Percentiles rank a stretch among this genome's conserved stretches.
Conservation (phyloP, 2,329 filamentous ascomycete genomes). For the Verticillium klebahnii region DNA sequence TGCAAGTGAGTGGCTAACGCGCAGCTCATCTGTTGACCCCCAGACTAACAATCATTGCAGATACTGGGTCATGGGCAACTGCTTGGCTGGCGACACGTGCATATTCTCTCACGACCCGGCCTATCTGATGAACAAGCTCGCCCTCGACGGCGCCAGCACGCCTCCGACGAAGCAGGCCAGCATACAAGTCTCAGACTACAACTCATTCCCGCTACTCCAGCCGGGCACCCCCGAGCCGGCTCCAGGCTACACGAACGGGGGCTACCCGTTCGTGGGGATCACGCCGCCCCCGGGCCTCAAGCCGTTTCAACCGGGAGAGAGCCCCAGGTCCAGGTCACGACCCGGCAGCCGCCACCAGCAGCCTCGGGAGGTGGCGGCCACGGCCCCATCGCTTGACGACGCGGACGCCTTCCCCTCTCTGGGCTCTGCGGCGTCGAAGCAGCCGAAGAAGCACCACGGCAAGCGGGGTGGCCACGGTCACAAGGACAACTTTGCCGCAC, state of each 20-base stretch:
- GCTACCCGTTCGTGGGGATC: constrained; percentile 32
- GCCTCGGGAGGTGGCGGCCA: constrained; percentile 50
- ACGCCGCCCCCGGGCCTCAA: constrained; percentile 69
- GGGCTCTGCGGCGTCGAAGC: constrained; percentile 69
- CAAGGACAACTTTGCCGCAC: constrained; percentile 58
- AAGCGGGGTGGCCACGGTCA: constrained; percentile 80
- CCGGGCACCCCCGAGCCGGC: constrained; percentile 55
- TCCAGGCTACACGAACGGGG: constrained; percentile 41
- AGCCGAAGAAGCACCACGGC: constrained; percentile 86
- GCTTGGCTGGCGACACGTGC: constrained; percentile 87
- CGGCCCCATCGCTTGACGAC: constrained; percentile 77
- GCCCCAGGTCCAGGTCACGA: constrained; percentile 71
- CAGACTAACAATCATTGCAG: constrained; percentile 34
- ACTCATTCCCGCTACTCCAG: constrained; percentile 76
- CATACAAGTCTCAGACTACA: constrained; percentile 78
- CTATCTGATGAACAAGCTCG: constrained; percentile 76
- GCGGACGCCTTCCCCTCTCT: constrained; percentile 93
- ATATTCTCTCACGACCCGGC: constrained; percentile 96
- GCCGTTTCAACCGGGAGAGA: constrained; percentile 54
- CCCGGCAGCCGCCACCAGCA: constrained; percentile 78
- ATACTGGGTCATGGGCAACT: constrained; percentile 96
- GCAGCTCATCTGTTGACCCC: not conserved
- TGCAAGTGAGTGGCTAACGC: constrained; percentile 74
- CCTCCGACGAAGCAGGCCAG: constrained; percentile 60
- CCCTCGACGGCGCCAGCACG: constrained; percentile 63